Evolutionary conservation across 169 alveolate genomes (phyloP).

Genomic region (Perkinsus olseni): DNA sequence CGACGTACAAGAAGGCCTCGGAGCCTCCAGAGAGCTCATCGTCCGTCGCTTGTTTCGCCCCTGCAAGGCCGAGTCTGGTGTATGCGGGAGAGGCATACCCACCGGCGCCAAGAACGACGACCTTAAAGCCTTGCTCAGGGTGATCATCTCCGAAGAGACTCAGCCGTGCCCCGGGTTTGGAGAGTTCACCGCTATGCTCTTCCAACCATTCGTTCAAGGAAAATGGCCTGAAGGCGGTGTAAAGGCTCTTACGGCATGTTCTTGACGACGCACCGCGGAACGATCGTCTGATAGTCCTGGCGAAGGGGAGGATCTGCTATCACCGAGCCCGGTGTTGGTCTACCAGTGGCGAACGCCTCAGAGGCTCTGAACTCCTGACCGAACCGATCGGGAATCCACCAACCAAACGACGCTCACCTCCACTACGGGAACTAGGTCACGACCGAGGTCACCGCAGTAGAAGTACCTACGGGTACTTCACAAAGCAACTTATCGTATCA

Average conservation of each 20-base stretch:
- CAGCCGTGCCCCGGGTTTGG: background rate
- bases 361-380: background rate
- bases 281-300: background rate
- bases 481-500: background rate
- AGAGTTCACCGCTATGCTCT: background rate
- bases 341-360: background rate
- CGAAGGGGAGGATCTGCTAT: background rate
- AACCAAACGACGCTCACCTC: background rate
- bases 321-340: background rate
- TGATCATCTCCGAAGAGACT: conserved; percentile 1
- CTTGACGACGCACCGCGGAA: background rate
- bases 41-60: background rate
- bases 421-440: conserved; percentile 5
- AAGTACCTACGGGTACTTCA: background rate
- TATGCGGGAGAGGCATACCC: background rate
- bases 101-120: background rate
- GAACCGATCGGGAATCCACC: background rate
- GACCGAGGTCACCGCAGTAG: background rate
- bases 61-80: background rate
- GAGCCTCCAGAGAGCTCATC: background rate
- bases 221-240: background rate
- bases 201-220: background rate
- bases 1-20: background rate
- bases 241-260: too few relatives aligned
- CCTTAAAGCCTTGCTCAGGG: conserved; percentile 6